Evolutionary conservation across 2,329 filamentous ascomycete species (phyloP).

Genomic region (Pseudonectria buxi): DNA sequence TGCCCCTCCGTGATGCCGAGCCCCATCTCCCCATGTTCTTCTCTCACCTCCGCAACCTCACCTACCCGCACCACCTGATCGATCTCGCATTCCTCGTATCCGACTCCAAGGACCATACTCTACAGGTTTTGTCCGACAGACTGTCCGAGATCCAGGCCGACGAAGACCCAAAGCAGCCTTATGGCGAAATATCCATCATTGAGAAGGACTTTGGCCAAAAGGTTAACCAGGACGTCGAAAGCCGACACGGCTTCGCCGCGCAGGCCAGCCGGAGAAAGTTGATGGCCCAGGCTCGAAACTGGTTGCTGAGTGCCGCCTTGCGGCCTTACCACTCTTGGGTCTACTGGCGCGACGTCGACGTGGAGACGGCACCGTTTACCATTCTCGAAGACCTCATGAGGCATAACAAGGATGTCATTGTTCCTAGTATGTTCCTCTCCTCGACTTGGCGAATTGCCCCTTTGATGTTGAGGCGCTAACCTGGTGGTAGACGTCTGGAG

Average conservation of each 20-base stretch:
- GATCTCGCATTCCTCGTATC: constrained; percentile 95
- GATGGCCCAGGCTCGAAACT: constrained; percentile 97
- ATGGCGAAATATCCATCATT: constrained; percentile 94
- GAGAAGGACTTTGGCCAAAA: constrained; percentile 99
- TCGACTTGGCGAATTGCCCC: not conserved
- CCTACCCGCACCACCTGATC: constrained; percentile 93
- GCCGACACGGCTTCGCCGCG: constrained; percentile 91
- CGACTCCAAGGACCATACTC: constrained; percentile 89
- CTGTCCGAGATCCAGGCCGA: constrained; percentile 75
- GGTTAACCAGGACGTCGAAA: constrained; percentile 96
- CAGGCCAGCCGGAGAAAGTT: constrained; percentile 90
- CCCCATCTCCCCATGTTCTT: constrained; percentile 97
- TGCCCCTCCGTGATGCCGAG: constrained; percentile 87
- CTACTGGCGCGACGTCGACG: constrained; percentile 98
- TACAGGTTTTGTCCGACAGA: constrained; percentile 66
- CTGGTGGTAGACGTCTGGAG: constrained; percentile 79
- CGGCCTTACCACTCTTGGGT: constrained; percentile 98
- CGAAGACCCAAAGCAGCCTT: constrained; percentile 71
- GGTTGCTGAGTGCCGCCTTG: constrained; percentile 87
- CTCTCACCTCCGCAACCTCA: constrained; percentile 91
- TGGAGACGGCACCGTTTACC: constrained; percentile 93
- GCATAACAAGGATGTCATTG: constrained; percentile 97
- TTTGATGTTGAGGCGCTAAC: constrained; percentile 16
- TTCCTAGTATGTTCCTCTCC: constrained; percentile 68
- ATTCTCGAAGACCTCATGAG: constrained; percentile 97